Evolutionary conservation across 208 protist species (phyloP), one percentile per base, ranked within the genome.

Genomic region (Lotmaria passim): DNA sequence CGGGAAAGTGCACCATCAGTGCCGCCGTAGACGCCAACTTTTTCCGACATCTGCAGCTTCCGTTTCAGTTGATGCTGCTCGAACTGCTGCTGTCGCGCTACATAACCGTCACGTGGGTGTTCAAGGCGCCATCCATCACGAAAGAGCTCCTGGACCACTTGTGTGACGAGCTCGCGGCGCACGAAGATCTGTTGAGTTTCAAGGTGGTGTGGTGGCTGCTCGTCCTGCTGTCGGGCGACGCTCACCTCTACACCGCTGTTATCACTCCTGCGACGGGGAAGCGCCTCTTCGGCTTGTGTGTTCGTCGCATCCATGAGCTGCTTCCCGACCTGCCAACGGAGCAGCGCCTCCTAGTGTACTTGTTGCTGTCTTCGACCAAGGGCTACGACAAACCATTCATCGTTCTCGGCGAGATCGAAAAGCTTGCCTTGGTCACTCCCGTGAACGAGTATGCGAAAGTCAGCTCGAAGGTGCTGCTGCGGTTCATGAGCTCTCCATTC

Each of bases 361-460:
- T 85, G 19, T 19, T 48, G 34, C 65, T 85, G 34, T 10, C 44
- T 34, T n/a, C 75, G 59, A 41, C 36, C 48, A 46, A 48, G 57
- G 46, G 36, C 57, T 85, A 82, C 39, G 81, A 78, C 10, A 73
- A 57, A 52, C 80, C 86, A 1, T 88, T 91, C 68, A 76, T 91
- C 58, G 78, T 91, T 10, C 50, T 85, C 12, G 53, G 48, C 6
- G 77, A 85, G 36, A 81, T 86, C 39, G 71, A 85, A n/a, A 81
- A 69, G 23, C 67, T 73, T 12, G 46, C 81, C 12, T 28, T 69
- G 1, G 51, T 61, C 17, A 62, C 55, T 5, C 52, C 71, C 0
- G 11, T 44, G 14, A 43, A 48, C 12, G 50, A 78, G 36, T 85
- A 59, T 46, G 36, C 39, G 21, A 39, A 31, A 4, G 75, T 81